A percentile compares a stretch with the other conserved stretches of the same genome.
Evolutionary conservation across 208 protist genomes (phyloP).

Genomic region (Acanthamoeba triangularis): DNA sequence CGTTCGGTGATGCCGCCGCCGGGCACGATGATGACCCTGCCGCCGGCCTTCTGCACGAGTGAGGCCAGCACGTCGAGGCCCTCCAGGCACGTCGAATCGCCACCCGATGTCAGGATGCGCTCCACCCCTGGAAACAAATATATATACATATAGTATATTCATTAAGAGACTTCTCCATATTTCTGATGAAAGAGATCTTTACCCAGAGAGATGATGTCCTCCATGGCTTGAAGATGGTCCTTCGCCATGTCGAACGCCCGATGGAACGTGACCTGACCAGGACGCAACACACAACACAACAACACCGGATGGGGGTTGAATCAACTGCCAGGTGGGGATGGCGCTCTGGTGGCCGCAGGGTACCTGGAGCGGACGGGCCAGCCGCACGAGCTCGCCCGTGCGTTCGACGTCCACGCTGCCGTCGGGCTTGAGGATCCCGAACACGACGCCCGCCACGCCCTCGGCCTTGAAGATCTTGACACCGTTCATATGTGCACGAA

Average conservation of each 20-base stretch:
- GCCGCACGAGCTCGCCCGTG: constrained; percentile 53
- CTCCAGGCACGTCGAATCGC: constrained; percentile 78
- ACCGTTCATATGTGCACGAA: no score
- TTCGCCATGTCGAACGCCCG: constrained; percentile 82
- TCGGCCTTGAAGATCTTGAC: constrained; percentile 65
- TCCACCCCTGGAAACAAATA: constrained; percentile 60
- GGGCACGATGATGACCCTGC: constrained; percentile 79
- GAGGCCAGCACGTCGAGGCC: constrained; percentile 78
- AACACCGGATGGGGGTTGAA: no score
- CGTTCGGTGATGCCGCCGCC: constrained; percentile 85
- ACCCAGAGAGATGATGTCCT: constrained; percentile 73
- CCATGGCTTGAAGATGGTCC: constrained; percentile 77
- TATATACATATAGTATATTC: no score
- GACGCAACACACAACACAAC: no score
- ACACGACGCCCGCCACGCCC: constrained; percentile 82
- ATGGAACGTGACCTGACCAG: constrained; percentile 83
- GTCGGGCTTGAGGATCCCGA: constrained; percentile 75
- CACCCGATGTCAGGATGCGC: constrained; percentile 83
- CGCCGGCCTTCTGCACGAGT: constrained; percentile 61
- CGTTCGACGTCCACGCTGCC: constrained; percentile 76
- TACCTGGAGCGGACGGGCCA: constrained; percentile 72
- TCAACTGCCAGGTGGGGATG: no score
- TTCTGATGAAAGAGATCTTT: no score
- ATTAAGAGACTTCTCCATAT: no score
- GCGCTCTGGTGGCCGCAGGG: no score